These are phyloP conservation scores for Neofusicoccum ribis DNA, from an alignment of 2,329 filamentous ascomycete species.

Conservation along the genomic window DNA sequence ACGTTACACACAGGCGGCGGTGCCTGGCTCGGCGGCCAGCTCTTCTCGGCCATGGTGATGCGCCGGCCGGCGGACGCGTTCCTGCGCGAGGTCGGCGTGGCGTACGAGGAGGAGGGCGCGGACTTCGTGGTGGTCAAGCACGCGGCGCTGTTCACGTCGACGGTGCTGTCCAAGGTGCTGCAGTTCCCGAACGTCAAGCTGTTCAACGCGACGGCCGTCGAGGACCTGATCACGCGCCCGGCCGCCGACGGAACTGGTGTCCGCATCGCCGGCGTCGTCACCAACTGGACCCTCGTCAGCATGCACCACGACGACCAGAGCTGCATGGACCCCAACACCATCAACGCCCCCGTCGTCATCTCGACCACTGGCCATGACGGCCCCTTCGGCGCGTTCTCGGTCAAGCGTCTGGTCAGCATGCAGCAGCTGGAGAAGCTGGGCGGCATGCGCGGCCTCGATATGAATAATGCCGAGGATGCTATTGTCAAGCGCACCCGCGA, in stretches of 20 bases:
- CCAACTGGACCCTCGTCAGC: slow-evolving; percentile 91
- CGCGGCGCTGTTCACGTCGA: slow-evolving; percentile 88
- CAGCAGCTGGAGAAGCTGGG: slow-evolving; percentile 77
- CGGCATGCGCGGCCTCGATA: slow-evolving; percentile 91
- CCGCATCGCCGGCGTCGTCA: slow-evolving; percentile 84
- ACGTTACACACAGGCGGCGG: slow-evolving; percentile 62
- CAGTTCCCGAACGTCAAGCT: slow-evolving; percentile 89
- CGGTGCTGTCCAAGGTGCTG: slow-evolving; percentile 79
- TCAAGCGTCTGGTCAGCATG: slow-evolving; percentile 91
- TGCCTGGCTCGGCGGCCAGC: slow-evolving; percentile 90
- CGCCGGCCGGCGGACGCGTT: slow-evolving; percentile 88
- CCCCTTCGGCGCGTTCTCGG: slow-evolving; percentile 86
- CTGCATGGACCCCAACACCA: slow-evolving; percentile 97
- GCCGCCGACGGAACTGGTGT: slow-evolving; percentile 51
- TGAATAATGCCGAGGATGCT: slow-evolving; percentile 87
- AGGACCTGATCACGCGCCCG: slow-evolving; percentile 85
- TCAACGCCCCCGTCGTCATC: slow-evolving; percentile 87
- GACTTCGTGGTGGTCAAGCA: slow-evolving; percentile 87
- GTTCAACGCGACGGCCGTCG: slow-evolving; percentile 91
- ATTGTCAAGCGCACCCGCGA: slow-evolving; percentile 92
- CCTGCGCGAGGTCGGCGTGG: slow-evolving; percentile 75
- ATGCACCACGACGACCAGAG: slow-evolving; percentile 87
- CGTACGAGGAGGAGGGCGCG: slow-evolving; percentile 84
- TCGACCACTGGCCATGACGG: slow-evolving; percentile 89
- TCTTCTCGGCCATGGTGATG: slow-evolving; percentile 95